Percentiles rank a stretch among this genome's conserved stretches.
Evolutionary conservation across 192 early-diverging fungal species (phyloP).

Genomic region (Rhizoclosmatium sp.): DNA sequence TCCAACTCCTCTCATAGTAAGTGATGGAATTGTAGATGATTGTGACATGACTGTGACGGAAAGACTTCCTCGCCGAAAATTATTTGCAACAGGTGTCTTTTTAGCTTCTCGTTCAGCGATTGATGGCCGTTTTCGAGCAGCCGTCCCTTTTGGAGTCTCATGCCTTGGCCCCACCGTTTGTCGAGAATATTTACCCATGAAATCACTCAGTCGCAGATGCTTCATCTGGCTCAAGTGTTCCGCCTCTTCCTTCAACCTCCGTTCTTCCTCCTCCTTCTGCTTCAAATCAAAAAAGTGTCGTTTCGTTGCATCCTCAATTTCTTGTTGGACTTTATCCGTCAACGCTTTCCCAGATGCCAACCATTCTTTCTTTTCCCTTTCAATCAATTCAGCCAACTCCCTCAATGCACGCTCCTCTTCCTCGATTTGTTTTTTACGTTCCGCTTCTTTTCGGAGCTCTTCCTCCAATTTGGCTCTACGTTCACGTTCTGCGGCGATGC

Average conservation of each 20-base stretch:
- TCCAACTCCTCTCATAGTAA: not conserved
- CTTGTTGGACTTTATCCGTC: conserved; percentile 11
- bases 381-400: conserved; percentile 10
- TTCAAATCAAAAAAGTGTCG: conserved; percentile 15
- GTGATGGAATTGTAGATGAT: not conserved
- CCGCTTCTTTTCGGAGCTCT: not conserved
- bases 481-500: not conserved
- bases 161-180: not conserved
- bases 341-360: conserved; percentile 5
- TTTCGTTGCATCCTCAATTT: conserved; percentile 9
- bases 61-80: not conserved
- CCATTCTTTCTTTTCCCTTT: conserved; percentile 1
- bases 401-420: conserved; percentile 12
- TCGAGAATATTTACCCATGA: conserved; percentile 10
- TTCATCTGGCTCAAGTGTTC: not conserved
- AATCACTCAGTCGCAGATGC: conserved; percentile 4
- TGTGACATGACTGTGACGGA: not conserved
- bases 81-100: no score
- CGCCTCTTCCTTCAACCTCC: not conserved
- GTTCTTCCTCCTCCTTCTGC: not conserved
- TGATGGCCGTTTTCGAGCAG: not conserved
- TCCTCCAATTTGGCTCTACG: conserved; percentile 4
- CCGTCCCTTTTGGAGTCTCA: not conserved
- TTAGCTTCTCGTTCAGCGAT: not conserved
- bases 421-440: not conserved